phyloP scores from a whole-genome alignment of 768 basidiomycete genomes.

The Naganishia friedmannii region DNA sequence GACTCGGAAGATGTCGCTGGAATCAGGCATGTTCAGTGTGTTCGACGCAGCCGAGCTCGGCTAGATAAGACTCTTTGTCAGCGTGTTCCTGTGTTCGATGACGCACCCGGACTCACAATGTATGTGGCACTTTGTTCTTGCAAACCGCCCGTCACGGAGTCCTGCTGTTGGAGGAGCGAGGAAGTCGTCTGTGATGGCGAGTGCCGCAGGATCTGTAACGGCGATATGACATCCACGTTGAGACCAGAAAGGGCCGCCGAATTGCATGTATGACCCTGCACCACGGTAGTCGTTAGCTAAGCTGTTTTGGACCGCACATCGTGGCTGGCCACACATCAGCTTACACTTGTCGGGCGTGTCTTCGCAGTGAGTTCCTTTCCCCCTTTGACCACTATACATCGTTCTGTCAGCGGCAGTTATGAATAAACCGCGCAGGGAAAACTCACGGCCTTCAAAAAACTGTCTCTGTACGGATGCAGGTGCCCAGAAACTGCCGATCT shows the following conservation, averaged over 20 bases:
- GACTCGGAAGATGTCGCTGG: constrained; percentile 14
- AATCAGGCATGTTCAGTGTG: neutral
- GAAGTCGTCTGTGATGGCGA: constrained; percentile 1
- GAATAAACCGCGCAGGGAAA: neutral
- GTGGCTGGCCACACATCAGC: neutral
- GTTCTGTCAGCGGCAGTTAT: neutral
- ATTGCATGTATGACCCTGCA: neutral
- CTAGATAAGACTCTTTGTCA: neutral
- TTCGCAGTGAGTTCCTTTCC: constrained; percentile 7
- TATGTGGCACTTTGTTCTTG: neutral
- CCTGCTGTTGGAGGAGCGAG: neutral
- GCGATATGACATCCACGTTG: neutral
- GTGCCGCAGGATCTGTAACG: neutral
- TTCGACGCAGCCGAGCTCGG: neutral
- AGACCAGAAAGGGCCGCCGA: neutral
- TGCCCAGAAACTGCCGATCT: constrained; percentile 41
- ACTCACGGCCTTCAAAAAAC: constrained; percentile 46
- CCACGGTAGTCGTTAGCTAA: neutral
- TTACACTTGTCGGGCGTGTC: neutral
- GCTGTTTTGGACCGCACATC: neutral
- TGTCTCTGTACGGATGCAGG: constrained; percentile 39
- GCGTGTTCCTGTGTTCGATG: neutral
- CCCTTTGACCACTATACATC: constrained; percentile 6
- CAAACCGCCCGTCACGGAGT: neutral
- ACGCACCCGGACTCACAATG: neutral